Percentiles rank a stretch among this genome's conserved stretches.
phyloP scores from a whole-genome alignment of 352 stramenopile species.

The Globisporangium okanoganense region DNA sequence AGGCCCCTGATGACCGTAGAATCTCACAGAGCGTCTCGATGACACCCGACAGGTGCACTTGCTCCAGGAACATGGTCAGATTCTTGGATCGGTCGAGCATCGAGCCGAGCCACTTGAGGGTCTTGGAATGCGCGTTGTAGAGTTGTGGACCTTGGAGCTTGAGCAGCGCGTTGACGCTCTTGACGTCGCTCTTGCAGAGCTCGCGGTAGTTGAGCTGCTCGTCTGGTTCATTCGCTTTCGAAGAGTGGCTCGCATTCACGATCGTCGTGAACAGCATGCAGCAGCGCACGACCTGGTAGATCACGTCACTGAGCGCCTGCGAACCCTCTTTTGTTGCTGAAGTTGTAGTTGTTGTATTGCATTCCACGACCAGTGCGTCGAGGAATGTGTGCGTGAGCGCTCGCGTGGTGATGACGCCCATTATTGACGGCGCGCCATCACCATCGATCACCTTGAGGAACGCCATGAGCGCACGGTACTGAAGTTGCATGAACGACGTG shows the following conservation, averaged over 20 bases:
- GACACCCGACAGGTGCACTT: slow-evolving; percentile 50
- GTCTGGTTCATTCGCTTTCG: background rate
- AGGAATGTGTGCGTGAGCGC: slow-evolving; percentile 22
- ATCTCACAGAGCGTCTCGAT: slow-evolving; percentile 65
- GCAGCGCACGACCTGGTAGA: slow-evolving; percentile 54
- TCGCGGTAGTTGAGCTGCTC: slow-evolving; percentile 34
- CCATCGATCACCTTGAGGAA: slow-evolving; percentile 13
- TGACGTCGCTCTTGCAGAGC: slow-evolving; percentile 42
- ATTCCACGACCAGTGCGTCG: slow-evolving; percentile 8
- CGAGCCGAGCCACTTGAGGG: slow-evolving; percentile 74
- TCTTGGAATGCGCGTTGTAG: slow-evolving; percentile 39
- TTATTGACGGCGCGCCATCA: background rate
- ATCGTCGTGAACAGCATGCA: slow-evolving; percentile 64
- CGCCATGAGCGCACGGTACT: slow-evolving; percentile 12
- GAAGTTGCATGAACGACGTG: slow-evolving; percentile 8
- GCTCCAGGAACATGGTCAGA: slow-evolving; percentile 49
- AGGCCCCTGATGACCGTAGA: slow-evolving; percentile 36
- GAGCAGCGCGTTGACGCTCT: slow-evolving; percentile 38
- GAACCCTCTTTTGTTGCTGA: background rate
- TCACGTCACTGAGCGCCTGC: slow-evolving; percentile 20
- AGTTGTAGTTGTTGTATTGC: background rate
- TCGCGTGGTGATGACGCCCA: slow-evolving; percentile 6
- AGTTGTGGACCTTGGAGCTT: slow-evolving; percentile 27
- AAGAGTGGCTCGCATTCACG: slow-evolving; percentile 33
- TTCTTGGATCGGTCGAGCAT: slow-evolving; percentile 65